Evolutionary conservation across 352 stramenopile genomes (phyloP), one percentile per base, ranked within the genome.

Genomic region (Saprolegnia diclina): DNA sequence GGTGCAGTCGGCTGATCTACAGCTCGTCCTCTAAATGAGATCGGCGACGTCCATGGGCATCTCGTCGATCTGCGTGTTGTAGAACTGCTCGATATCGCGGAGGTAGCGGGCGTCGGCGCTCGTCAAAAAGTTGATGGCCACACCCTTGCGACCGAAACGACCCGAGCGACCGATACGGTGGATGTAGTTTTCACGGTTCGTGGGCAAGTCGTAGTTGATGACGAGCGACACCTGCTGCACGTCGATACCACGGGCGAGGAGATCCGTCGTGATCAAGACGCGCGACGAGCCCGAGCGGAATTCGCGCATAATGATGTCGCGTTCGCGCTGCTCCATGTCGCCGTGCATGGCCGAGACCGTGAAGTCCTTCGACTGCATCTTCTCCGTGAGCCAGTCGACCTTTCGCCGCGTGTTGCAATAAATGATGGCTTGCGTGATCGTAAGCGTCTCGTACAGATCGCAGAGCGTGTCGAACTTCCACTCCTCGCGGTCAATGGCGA

Each of bases 111-210:
- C 94, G 82, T 99, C 97, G 73, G 94, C 97, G 78, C 98, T 86
- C 67, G 96, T 98, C 73, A 99, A 80, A 80, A 99, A 99, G 92
- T 99, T 99, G 85, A 99, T 99, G 67, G 97, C 97, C 59, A 99
- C 97, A 92, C 98, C 98, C 90, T 99, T 99, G 88, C 97, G 91
- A 79, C 98, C 98, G 80, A 99, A 99, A 89, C 98, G 96, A 79
- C 98, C 98, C 67, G 91, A 98, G 79, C 98, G 96, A 92, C 98
- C 98, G 80, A 99, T 99, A 89, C 97, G 95, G 81, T 99, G 97
- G 72, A 99, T 99, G 88, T 99, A 99, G 82, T 99, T 99, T 84
- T 99, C 98, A 77, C 97, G 93, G 87, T 99, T 99, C 29, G 95
- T 98, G 53, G 97, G 97, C 70, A 99, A 83, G 78, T 99, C 97